A percentile compares a stretch with the other conserved stretches of the same genome.
Evolutionary conservation across 1,284 basidiomycete species (phyloP).

Genomic region (Rhodotorula glutinis): DNA sequence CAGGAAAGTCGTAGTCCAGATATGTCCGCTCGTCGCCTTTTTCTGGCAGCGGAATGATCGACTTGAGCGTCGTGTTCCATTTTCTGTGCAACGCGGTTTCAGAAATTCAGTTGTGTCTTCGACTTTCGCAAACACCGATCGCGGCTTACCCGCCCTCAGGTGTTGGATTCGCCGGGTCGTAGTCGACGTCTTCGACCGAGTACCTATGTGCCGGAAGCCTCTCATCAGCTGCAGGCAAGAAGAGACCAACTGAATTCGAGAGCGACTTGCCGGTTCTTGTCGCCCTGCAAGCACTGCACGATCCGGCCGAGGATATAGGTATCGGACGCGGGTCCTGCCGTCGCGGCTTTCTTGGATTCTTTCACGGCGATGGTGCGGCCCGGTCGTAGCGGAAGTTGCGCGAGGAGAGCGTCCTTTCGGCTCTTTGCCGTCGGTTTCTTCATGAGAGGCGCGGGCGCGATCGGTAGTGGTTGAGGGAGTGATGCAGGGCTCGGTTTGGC

Average conservation of each 20-base stretch:
- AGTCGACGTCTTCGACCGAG: constrained; percentile 48
- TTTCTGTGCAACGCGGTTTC: too few relatives aligned
- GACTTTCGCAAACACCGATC: not conserved
- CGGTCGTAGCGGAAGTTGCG: constrained; percentile 50
- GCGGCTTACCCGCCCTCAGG: constrained; percentile 30
- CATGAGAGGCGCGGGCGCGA: constrained; percentile 3
- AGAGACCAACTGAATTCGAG: not conserved
- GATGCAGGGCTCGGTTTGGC: constrained; percentile 6
- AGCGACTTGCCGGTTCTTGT: constrained; percentile 46
- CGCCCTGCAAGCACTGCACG: constrained; percentile 46
- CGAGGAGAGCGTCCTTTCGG: constrained; percentile 42
- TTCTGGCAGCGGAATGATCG: constrained; percentile 53
- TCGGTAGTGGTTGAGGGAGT: not conserved
- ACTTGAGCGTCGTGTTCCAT: constrained; percentile 51
- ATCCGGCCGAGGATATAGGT: constrained; percentile 53
- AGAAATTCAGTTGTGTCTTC: too few relatives aligned
- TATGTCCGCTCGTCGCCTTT: constrained; percentile 47
- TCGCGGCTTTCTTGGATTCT: constrained; percentile 27
- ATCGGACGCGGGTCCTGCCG: constrained; percentile 37
- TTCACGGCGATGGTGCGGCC: constrained; percentile 50
- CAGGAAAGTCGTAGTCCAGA: constrained; percentile 49
- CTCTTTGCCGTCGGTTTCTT: constrained; percentile 24
- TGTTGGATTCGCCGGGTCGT: constrained; percentile 16
- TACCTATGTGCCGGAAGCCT: too few relatives aligned
- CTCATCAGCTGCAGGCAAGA: too few relatives aligned